Evolutionary conservation across 2,329 filamentous ascomycete genomes (phyloP).

Genomic region (Sporothrix curviconia): DNA sequence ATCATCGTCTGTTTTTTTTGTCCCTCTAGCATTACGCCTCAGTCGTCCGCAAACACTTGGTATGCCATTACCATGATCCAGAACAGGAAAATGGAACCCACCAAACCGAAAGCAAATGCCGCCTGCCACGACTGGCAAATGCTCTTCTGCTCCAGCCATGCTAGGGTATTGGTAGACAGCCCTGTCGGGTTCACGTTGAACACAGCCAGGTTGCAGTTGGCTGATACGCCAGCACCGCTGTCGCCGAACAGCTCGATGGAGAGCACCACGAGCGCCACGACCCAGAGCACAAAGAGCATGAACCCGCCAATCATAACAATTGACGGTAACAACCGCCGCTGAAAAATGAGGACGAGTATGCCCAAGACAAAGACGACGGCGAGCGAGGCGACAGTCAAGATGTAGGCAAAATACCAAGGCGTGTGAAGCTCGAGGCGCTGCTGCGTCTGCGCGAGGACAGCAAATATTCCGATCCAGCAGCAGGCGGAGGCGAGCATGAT

Average conservation of each 20-base stretch:
- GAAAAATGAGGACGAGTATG: slow-evolving; percentile 56
- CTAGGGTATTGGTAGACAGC: slow-evolving; percentile 48
- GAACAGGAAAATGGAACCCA: slow-evolving; percentile 54
- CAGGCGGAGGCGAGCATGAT: slow-evolving; percentile 55
- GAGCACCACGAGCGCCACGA: slow-evolving; percentile 57
- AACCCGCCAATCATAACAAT: slow-evolving; percentile 60
- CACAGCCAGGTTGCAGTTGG: slow-evolving; percentile 53
- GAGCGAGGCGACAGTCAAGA: slow-evolving; percentile 52
- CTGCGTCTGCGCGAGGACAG: slow-evolving; percentile 54
- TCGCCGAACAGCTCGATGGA: slow-evolving; percentile 59
- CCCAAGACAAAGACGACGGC: slow-evolving; percentile 60
- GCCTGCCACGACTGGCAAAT: slow-evolving; percentile 63
- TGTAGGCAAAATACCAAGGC: slow-evolving; percentile 65
- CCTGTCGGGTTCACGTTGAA: slow-evolving; percentile 45
- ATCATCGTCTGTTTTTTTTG: no score
- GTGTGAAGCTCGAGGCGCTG: slow-evolving; percentile 45
- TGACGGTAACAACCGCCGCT: slow-evolving; percentile 53
- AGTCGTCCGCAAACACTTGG: slow-evolving; percentile 48
- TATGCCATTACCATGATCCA: slow-evolving; percentile 65
- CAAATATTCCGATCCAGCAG: slow-evolving; percentile 55
- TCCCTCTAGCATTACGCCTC: no score
- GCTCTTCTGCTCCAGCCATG: slow-evolving; percentile 56
- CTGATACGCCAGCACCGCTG: slow-evolving; percentile 45
- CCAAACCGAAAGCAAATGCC: slow-evolving; percentile 56
- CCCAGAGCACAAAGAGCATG: slow-evolving; percentile 61